Conservation (phyloP, 202 grass and related monocot genomes). For the Alloteropsis angusta region DNA sequence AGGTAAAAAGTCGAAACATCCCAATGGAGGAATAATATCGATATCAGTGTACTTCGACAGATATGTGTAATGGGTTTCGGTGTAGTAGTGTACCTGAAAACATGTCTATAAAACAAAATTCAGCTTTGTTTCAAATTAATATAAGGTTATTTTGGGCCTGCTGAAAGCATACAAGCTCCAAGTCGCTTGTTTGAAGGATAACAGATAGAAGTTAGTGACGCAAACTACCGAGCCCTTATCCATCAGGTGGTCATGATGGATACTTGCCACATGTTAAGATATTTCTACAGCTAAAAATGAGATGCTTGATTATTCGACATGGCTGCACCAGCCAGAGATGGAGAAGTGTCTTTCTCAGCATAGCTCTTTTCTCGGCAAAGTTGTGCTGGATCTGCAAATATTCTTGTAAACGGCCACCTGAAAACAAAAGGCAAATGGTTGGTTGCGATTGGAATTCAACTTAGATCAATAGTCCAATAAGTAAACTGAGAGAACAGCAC, state of each 20-base stretch:
- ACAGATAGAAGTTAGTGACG: conserved; percentile 7
- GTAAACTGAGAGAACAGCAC: conserved; percentile 14
- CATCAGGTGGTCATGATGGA: not conserved
- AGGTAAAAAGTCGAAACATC: conserved; percentile 24
- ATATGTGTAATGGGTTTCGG: not conserved
- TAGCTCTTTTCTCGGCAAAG: conserved; percentile 21
- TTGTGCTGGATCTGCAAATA: conserved; percentile 52
- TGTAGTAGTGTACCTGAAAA: not conserved
- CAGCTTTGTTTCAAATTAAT: not conserved
- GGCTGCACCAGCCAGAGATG: conserved; percentile 11
- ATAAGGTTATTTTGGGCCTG: not conserved
- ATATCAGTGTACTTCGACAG: conserved; percentile 3
- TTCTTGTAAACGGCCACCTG: conserved; percentile 44
- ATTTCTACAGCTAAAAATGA: conserved; percentile 21
- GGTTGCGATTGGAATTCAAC: not conserved
- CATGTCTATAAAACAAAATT: not conserved
- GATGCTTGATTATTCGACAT: not conserved
- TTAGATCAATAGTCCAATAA: not conserved
- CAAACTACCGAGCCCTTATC: not conserved
- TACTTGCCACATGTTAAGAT: not conserved
- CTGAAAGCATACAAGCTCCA: conserved; percentile 9
- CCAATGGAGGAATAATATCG: conserved; percentile 9
- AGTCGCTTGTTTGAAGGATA: conserved; percentile 2
- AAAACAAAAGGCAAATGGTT: conserved; percentile 17
- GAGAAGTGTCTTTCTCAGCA: conserved; percentile 6